phyloP scores from a whole-genome alignment of 2,329 filamentous ascomycete genomes.

The Arthrobotrys iridis region DNA sequence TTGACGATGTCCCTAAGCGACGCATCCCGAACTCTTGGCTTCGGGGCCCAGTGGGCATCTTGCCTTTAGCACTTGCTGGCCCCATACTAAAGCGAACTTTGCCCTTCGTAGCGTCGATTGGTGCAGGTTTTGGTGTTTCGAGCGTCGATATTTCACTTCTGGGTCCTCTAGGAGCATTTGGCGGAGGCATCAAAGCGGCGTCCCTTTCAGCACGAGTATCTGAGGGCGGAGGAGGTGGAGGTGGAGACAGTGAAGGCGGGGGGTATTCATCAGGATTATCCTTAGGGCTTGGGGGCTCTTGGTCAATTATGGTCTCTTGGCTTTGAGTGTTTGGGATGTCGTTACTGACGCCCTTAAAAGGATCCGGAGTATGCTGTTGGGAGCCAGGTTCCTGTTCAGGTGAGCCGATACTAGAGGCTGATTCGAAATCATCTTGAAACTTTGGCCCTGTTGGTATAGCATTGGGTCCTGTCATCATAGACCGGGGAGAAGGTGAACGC shows the following conservation, averaged over 20 bases:
- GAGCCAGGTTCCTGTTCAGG: slow-evolving; percentile 7
- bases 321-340: neutral
- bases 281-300: neutral
- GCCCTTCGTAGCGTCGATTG: slow-evolving; percentile 44
- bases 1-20: slow-evolving; percentile 36
- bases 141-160: slow-evolving; percentile 23
- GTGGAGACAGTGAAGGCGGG: slow-evolving; percentile 12
- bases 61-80: slow-evolving; percentile 20
- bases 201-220: slow-evolving; percentile 45
- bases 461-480: slow-evolving; percentile 8
- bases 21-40: slow-evolving; percentile 46
- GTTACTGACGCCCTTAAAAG: neutral
- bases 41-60: slow-evolving; percentile 38
- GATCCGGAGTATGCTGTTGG: slow-evolving; percentile 23
- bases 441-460: slow-evolving; percentile 9
- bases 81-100: slow-evolving; percentile 48
- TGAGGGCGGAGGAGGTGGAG: slow-evolving; percentile 31
- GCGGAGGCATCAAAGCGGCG: slow-evolving; percentile 50
- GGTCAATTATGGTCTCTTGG: neutral
- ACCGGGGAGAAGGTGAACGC: slow-evolving; percentile 16
- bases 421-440: slow-evolving; percentile 31
- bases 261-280: slow-evolving; percentile 9
- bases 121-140: slow-evolving; percentile 25
- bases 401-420: slow-evolving; percentile 29
- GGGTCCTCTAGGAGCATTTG: slow-evolving; percentile 41